These are phyloP conservation scores for Triangularia verruculosa DNA, from an alignment of 2,329 filamentous ascomycete genomes.

Conservation along the genomic window DNA sequence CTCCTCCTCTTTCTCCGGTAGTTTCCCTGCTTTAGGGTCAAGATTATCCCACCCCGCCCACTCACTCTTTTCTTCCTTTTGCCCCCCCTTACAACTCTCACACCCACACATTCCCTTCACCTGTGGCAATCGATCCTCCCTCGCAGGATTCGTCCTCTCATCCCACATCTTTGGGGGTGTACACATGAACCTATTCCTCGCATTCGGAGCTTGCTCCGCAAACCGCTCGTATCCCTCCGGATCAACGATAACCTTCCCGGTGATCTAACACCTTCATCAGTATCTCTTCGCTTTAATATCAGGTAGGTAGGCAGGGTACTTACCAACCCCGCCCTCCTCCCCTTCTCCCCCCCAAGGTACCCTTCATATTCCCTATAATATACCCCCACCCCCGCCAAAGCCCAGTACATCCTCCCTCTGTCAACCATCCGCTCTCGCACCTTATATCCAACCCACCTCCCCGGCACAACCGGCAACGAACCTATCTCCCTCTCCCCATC, in stretches of 20 bases:
- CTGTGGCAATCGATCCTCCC: too few relatives aligned
- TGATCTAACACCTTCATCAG: slow-evolving; percentile 8
- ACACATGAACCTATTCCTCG: slow-evolving; percentile 37
- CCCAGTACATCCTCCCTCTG: slow-evolving; percentile 47
- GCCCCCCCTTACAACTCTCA: too few relatives aligned
- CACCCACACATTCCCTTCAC: too few relatives aligned
- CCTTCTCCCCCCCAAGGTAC: slow-evolving; percentile 34
- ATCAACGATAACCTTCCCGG: slow-evolving; percentile 43
- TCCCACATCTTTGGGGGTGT: slow-evolving; percentile 43
- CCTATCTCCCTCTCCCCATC: slow-evolving; percentile 44
- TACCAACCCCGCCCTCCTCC: slow-evolving; percentile 21
- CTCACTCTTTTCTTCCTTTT: too few relatives aligned
- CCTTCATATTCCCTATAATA: slow-evolving; percentile 49
- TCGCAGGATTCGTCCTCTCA: too few relatives aligned
- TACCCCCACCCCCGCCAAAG: slow-evolving; percentile 40
- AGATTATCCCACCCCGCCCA: too few relatives aligned
- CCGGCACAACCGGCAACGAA: slow-evolving; percentile 42
- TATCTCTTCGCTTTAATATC: not conserved
- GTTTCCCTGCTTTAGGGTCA: too few relatives aligned
- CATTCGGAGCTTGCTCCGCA: slow-evolving; percentile 42
- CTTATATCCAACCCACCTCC: slow-evolving; percentile 39
- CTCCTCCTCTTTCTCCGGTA: too few relatives aligned
- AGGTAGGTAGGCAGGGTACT: slow-evolving; percentile 24
- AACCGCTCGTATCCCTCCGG: slow-evolving; percentile 41
- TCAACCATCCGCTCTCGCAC: slow-evolving; percentile 37